Evolutionary conservation across 1,139 yeast genomes (phyloP), one percentile per base, ranked within the genome.

Genomic region (Magnusiomyces ingens): DNA sequence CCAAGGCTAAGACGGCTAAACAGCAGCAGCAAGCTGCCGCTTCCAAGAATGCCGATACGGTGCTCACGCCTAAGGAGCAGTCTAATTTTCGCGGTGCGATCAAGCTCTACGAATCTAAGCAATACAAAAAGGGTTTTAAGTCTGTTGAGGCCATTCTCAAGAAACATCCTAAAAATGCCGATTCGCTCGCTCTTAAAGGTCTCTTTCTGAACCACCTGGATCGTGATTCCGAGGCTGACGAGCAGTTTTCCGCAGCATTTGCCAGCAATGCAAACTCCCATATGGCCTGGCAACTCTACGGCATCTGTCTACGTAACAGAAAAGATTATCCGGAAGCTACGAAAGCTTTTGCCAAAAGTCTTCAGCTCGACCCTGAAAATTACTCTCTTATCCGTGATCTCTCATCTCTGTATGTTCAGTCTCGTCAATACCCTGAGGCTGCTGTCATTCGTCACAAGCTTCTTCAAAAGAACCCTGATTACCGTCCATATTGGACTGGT

Each of bases 401-500:
- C 64, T 79, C 95, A 10, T 76, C 84, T 49, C 76, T 89, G 70
- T 94, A 91, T 65, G 74, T 86, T 38, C 98, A 93, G 63, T 75
- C 77, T 57, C 81, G 96, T 58, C 93, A 88, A 64, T 89, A 75
- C 66, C 80, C 78, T 61, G 77, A 77, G 40, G 76, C 87, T 60
- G 76, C 78, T 6, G 77, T 72, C 17, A 78, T 93, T 2, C 79
- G 98, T 63, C 81, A 80, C 58, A 76, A 77, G 48, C 82, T 82
- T 64, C 76, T 94, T 68, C 88, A 85, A 62, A 78, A 79, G 45
- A 86, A 81, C 62, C 85, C 96, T 12, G 96, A 95, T 0, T 85
- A 81, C 66, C 79, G 97, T 60, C 93, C 94, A 60, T 85, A 89
- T 64, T 94, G 98, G 97, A 86, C 96, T 1, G 85, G 86, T 0